These are phyloP conservation scores for Pythium chondricola DNA, from an alignment of 352 stramenopile species.

Conservation along the genomic window DNA sequence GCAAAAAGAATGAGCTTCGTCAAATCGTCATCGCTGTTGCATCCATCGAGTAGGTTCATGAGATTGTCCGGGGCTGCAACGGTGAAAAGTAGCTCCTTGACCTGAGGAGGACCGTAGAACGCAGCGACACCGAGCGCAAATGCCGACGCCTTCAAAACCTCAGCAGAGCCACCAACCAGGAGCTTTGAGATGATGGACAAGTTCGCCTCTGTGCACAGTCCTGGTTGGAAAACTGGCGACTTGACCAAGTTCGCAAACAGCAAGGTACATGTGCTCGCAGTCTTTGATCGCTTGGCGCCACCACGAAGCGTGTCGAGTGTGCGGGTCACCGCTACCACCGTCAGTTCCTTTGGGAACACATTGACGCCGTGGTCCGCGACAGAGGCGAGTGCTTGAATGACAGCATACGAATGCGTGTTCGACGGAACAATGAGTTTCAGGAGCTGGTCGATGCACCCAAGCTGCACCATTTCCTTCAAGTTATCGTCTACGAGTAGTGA, in stretches of 20 bases:
- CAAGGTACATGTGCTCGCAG: slow-evolving; percentile 44
- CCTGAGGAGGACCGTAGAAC: slow-evolving; percentile 23
- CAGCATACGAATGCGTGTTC: slow-evolving; percentile 38
- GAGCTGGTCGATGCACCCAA: slow-evolving; percentile 51
- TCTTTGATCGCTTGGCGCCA: slow-evolving; percentile 50
- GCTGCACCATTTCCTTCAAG: slow-evolving; percentile 37
- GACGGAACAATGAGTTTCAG: slow-evolving; percentile 36
- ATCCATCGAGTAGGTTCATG: slow-evolving; percentile 35
- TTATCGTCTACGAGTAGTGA: slow-evolving; percentile 50
- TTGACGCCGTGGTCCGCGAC: slow-evolving; percentile 49
- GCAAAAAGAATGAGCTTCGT: slow-evolving; percentile 46
- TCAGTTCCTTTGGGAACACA: slow-evolving; percentile 48
- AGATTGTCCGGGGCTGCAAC: slow-evolving; percentile 42
- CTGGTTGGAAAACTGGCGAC: slow-evolving; percentile 35
- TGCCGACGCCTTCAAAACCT: slow-evolving; percentile 41
- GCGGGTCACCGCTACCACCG: slow-evolving; percentile 19
- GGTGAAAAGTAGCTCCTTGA: slow-evolving; percentile 42
- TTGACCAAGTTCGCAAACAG: slow-evolving; percentile 52
- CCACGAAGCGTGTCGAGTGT: slow-evolving; percentile 65
- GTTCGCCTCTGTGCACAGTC: slow-evolving; percentile 45
- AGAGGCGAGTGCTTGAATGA: slow-evolving; percentile 45
- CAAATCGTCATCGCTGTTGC: slow-evolving; percentile 21
- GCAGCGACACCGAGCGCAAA: slow-evolving; percentile 51
- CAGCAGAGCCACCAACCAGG: slow-evolving; percentile 41
- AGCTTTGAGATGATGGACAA: slow-evolving; percentile 64